These are phyloP conservation scores for Cadophora sp. DNA, from an alignment of 2,329 filamentous ascomycete genomes.

Conservation along the genomic window DNA sequence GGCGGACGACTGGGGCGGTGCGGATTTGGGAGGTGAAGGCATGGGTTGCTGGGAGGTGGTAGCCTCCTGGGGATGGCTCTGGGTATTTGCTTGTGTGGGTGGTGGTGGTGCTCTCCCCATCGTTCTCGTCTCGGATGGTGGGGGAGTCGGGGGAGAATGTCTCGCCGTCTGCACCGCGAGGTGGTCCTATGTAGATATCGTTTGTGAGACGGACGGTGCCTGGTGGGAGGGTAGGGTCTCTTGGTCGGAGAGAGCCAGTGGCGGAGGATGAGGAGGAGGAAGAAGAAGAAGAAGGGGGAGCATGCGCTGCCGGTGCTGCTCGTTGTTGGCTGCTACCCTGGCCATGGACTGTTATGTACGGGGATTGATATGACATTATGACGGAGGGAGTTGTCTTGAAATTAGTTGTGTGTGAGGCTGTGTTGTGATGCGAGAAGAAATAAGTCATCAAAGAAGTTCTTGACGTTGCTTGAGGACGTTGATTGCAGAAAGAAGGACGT, in stretches of 20 bases:
- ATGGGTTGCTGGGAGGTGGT: not conserved
- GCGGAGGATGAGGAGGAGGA: not conserved
- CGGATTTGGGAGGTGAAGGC: not conserved
- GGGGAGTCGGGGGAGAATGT: not conserved
- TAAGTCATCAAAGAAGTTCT: not conserved
- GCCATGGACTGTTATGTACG: not conserved
- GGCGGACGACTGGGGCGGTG: not conserved
- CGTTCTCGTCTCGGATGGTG: not conserved
- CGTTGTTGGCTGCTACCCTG: not conserved
- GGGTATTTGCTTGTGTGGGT: not conserved
- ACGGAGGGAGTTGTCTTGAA: not conserved
- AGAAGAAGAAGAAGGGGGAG: no score
- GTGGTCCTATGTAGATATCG: not conserved
- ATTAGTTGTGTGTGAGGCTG: not conserved
- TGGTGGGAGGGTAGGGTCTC: not conserved
- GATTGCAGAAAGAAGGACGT: not conserved
- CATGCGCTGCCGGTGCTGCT: not conserved
- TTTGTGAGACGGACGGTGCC: not conserved
- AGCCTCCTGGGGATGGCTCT: not conserved
- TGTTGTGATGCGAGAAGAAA: not conserved
- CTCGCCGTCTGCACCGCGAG: not conserved
- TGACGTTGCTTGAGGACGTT: not conserved
- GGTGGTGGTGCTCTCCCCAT: no score
- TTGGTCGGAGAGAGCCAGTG: not conserved
- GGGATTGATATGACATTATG: not conserved